phyloP scores from a whole-genome alignment of 345 rosid genomes.

The Dimocarpus longan region DNA sequence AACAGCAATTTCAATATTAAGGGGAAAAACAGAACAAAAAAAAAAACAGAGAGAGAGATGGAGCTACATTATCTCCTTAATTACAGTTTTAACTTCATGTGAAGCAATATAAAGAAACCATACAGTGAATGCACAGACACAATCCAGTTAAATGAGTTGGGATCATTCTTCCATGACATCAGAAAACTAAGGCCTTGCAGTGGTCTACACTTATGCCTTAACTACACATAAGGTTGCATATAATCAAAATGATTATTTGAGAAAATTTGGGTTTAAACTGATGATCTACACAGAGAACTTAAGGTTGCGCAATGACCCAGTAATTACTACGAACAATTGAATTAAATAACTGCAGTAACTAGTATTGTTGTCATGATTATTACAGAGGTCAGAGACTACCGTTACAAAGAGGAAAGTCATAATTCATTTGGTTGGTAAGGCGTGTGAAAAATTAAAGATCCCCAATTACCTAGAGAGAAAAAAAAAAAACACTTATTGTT shows the following conservation, averaged over 20 bases:
- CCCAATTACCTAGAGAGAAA: not conserved
- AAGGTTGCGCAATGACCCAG: not conserved
- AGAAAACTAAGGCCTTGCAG: not conserved
- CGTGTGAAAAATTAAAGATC: not conserved
- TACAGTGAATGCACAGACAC: not conserved
- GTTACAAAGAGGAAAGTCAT: not conserved
- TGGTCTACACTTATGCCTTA: not conserved
- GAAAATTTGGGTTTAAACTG: not conserved
- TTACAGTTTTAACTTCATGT: not conserved
- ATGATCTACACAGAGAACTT: conserved; percentile 1
- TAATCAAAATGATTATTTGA: not conserved
- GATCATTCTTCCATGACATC: not conserved
- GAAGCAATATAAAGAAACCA: conserved; percentile 2
- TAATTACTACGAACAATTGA: not conserved
- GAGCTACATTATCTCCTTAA: not conserved
- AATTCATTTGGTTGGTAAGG: not conserved
- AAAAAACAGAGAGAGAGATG: not conserved
- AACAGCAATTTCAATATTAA: not conserved
- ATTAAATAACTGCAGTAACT: not conserved
- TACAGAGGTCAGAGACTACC: too few species aligned
- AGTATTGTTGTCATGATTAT: not conserved
- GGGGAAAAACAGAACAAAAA: not conserved
- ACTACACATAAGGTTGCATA: not conserved
- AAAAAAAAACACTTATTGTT: not conserved
- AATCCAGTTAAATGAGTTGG: not conserved